Evolutionary conservation across 225 moss, liverwort and hornwort species (phyloP).

Genomic region (Sphagnum tenellum): DNA sequence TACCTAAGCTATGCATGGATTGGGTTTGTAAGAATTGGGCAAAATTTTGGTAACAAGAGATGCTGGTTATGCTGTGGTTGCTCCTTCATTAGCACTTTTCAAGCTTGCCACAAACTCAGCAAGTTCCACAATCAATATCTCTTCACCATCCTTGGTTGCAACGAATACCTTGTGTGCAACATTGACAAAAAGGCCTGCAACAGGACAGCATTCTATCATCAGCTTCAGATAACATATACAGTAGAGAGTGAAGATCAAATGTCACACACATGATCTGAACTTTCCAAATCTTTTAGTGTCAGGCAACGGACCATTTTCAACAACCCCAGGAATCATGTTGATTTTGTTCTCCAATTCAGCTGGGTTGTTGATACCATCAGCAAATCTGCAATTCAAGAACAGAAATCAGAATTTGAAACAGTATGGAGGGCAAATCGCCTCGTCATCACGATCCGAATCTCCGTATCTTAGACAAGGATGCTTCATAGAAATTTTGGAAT

Average conservation of each 20-base stretch:
- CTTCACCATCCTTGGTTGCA: conserved; percentile 69
- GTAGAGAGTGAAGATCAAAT: background rate
- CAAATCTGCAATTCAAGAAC: conserved; percentile 27
- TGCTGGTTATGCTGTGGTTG: too few relatives aligned
- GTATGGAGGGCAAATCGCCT: too few relatives aligned
- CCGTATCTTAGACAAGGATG: too few relatives aligned
- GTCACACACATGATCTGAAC: background rate
- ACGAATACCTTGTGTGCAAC: conserved; percentile 72
- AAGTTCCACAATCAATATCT: conserved; percentile 75
- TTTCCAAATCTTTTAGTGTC: background rate
- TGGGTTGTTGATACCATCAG: conserved; percentile 68
- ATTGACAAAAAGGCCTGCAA: conserved; percentile 60
- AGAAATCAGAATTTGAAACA: too few relatives aligned
- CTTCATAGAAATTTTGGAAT: too few relatives aligned
- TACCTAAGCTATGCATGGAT: too few relatives aligned
- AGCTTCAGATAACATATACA: too few relatives aligned
- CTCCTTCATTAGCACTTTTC: conserved; percentile 50
- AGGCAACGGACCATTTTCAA: conserved; percentile 57
- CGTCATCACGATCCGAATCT: too few relatives aligned
- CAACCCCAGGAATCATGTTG: conserved; percentile 88
- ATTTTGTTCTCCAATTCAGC: conserved; percentile 56
- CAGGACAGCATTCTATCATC: too few relatives aligned
- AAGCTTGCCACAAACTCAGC: conserved; percentile 80
- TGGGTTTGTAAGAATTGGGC: too few relatives aligned
- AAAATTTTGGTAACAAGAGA: too few relatives aligned